These are phyloP conservation scores for Fusarium newnesense DNA, from an alignment of 2,329 filamentous ascomycete species.

Conservation along the genomic window DNA sequence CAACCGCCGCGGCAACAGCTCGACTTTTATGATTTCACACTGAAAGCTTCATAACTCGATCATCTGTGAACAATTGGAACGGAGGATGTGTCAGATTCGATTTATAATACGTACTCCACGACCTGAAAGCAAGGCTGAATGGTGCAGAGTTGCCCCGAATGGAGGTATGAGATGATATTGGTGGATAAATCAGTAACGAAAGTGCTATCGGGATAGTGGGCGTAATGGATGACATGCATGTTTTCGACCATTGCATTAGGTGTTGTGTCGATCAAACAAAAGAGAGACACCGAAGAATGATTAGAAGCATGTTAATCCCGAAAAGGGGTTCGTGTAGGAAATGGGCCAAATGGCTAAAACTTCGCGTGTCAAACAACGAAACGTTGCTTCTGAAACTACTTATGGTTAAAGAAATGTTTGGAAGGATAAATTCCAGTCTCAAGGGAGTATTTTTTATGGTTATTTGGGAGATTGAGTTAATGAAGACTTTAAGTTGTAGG, in stretches of 20 bases:
- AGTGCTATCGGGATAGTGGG: constrained; percentile 3
- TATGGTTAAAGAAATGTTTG: constrained; percentile 4
- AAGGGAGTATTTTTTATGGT: neutral
- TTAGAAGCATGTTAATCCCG: constrained; percentile 7
- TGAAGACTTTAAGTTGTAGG: neutral
- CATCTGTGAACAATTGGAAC: neutral
- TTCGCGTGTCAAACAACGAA: neutral
- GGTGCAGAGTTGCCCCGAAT: neutral
- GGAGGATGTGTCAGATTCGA: neutral
- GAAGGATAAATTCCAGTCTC: neutral
- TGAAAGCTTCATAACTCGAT: neutral
- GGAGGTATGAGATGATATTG: neutral
- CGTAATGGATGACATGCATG: neutral
- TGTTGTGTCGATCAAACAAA: too few relatives aligned
- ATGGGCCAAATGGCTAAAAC: neutral
- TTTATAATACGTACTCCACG: neutral
- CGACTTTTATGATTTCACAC: neutral
- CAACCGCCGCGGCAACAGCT: neutral
- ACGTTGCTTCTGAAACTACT: neutral
- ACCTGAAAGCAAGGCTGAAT: neutral
- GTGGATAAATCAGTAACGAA: neutral
- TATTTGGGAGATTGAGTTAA: neutral
- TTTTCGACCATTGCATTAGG: neutral
- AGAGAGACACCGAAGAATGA: neutral
- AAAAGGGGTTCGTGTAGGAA: constrained; percentile 15